phyloP scores from a whole-genome alignment of 1,284 basidiomycete species.

The Rhodotorula sp. region DNA sequence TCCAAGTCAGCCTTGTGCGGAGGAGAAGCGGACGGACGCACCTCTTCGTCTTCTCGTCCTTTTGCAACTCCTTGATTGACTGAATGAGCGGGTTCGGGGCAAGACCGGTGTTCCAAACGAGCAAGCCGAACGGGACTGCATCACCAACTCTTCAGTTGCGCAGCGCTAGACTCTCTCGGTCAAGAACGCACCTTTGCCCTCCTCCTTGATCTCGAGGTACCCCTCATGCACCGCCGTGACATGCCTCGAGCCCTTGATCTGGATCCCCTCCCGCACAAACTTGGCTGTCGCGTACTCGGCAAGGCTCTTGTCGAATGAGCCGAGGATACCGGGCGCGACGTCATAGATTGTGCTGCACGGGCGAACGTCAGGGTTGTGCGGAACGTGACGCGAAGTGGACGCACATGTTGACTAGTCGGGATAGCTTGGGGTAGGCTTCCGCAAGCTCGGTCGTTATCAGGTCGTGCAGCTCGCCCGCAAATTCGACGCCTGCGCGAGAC shows the following conservation, averaged over 20 bases:
- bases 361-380: not conserved
- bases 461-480: slow-evolving; percentile 81
- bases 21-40: slow-evolving; percentile 40
- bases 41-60: slow-evolving; percentile 64
- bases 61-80: slow-evolving; percentile 60
- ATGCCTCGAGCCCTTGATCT: slow-evolving; percentile 32
- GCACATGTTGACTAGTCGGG: slow-evolving; percentile 25
- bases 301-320: slow-evolving; percentile 43
- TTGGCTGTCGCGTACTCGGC: slow-evolving; percentile 44
- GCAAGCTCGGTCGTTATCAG: slow-evolving; percentile 72
- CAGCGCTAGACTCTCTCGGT: no score
- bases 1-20: slow-evolving; percentile 26
- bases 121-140: slow-evolving; percentile 67
- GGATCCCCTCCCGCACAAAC: slow-evolving; percentile 37
- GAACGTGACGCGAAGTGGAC: not conserved
- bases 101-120: slow-evolving; percentile 70
- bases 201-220: slow-evolving; percentile 38
- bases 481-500: slow-evolving; percentile 64
- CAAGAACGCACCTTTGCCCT: slow-evolving; percentile 30
- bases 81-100: slow-evolving; percentile 73
- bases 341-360: slow-evolving; percentile 37
- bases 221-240: slow-evolving; percentile 36
- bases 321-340: slow-evolving; percentile 44
- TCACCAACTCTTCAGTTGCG: no score
- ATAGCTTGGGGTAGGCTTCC: slow-evolving; percentile 49